These are phyloP conservation scores for Rhizophagus prolifer DNA, from an alignment of 192 early-diverging fungal genomes.

Conservation along the genomic window DNA sequence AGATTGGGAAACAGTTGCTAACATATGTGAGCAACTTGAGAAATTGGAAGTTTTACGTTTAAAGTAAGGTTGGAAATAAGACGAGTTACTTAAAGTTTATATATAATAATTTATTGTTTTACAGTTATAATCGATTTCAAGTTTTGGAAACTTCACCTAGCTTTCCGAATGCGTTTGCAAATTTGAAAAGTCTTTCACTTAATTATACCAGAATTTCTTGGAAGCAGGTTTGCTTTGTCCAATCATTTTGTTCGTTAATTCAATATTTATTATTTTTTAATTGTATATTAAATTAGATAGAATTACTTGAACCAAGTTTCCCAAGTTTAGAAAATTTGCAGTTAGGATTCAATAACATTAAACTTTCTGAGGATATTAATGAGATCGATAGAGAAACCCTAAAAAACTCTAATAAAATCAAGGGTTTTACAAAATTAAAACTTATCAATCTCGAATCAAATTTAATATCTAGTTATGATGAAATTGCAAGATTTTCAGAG, in stretches of 20 bases:
- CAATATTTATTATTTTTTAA: background rate
- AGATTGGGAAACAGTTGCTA: constrained; percentile 48
- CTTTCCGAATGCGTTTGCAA: constrained; percentile 27
- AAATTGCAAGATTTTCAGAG: constrained; percentile 39
- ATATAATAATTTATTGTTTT: background rate
- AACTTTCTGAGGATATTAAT: constrained; percentile 26
- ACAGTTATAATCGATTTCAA: constrained; percentile 33
- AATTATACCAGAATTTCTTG: constrained; percentile 38
- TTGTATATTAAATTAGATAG: constrained; percentile 25
- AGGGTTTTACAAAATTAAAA: constrained; percentile 45
- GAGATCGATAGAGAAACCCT: background rate
- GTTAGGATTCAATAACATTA: constrained; percentile 47
- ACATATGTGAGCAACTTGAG: constrained; percentile 44
- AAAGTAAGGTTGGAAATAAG: constrained; percentile 38
- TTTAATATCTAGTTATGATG: constrained; percentile 42
- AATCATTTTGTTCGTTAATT: background rate
- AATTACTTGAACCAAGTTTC: constrained; percentile 43
- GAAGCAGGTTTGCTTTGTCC: constrained; percentile 30
- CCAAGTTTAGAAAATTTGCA: constrained; percentile 50
- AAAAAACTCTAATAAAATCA: constrained; percentile 25
- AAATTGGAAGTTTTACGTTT: constrained; percentile 46
- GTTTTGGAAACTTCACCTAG: constrained; percentile 3
- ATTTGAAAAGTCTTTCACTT: constrained; percentile 37
- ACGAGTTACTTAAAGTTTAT: background rate
- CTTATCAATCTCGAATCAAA: constrained; percentile 54